phyloP scores from a whole-genome alignment of 495 filamentous ascomycete species.

The Aspergillus carlsbadensis region DNA sequence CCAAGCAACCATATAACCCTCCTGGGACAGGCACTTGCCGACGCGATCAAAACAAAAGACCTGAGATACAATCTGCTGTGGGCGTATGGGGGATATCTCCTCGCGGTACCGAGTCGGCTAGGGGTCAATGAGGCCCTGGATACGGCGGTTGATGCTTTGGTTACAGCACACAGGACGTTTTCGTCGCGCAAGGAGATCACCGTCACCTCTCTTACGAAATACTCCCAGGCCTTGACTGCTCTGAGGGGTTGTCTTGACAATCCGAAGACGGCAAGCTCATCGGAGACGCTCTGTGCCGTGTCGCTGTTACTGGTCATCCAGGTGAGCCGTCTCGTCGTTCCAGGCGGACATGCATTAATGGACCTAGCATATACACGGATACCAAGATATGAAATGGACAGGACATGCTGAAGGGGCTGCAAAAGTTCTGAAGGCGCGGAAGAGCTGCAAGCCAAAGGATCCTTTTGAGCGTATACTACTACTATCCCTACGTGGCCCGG shows the following conservation, averaged over 20 bases:
- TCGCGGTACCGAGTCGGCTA: slow-evolving; percentile 37
- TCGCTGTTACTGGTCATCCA: slow-evolving; percentile 43
- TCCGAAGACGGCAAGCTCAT: slow-evolving; percentile 29
- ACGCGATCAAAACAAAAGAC: slow-evolving; percentile 31
- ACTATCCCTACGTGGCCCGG: slow-evolving; percentile 36
- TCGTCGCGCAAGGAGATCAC: slow-evolving; percentile 17
- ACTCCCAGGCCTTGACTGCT: slow-evolving; percentile 34
- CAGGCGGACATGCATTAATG: slow-evolving; percentile 8
- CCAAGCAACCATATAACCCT: slow-evolving; percentile 23
- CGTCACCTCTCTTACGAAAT: slow-evolving; percentile 30
- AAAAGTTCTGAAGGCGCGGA: slow-evolving; percentile 39
- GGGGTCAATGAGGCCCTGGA: slow-evolving; percentile 45
- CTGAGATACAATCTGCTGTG: slow-evolving; percentile 43
- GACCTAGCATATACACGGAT: slow-evolving; percentile 1
- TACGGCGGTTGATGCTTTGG: slow-evolving; percentile 35
- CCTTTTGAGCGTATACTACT: slow-evolving; percentile 40
- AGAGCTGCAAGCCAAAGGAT: slow-evolving; percentile 28
- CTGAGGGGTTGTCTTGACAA: slow-evolving; percentile 41
- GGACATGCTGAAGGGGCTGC: slow-evolving; percentile 44
- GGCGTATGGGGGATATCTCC: slow-evolving; percentile 40
- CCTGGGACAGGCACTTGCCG: slow-evolving; percentile 28
- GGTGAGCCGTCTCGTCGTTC: not conserved
- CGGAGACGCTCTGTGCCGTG: slow-evolving; percentile 46
- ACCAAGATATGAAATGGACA: not conserved
- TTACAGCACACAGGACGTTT: slow-evolving; percentile 32